Evolutionary conservation across 768 basidiomycete genomes (phyloP).

Genomic region (Pleurotus eryngii): DNA sequence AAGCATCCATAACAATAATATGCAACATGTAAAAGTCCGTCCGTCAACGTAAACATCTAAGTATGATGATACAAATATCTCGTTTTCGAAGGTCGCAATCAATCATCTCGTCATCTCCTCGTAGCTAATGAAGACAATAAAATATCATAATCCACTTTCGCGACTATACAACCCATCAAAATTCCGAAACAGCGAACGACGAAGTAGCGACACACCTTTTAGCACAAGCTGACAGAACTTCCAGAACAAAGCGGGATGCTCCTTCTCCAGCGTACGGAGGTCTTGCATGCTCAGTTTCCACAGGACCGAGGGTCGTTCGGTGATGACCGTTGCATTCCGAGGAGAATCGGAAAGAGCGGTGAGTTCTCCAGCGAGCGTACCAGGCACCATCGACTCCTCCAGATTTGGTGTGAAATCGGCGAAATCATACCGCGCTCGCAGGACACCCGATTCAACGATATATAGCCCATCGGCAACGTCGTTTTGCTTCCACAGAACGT

Average conservation of each 20-base stretch:
- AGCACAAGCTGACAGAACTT: constrained; percentile 65
- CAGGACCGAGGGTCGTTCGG: constrained; percentile 72
- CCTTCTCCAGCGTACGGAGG: constrained; percentile 61
- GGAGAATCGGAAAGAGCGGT: constrained; percentile 75
- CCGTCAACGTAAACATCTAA: too few relatives aligned
- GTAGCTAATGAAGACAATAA: constrained; percentile 48
- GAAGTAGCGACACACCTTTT: constrained; percentile 51
- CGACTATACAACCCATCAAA: constrained; percentile 33
- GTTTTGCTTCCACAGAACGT: constrained; percentile 73
- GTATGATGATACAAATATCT: too few relatives aligned
- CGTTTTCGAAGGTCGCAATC: too few relatives aligned
- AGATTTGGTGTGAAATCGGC: constrained; percentile 62
- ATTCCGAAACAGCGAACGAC: constrained; percentile 47
- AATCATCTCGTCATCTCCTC: constrained; percentile 17
- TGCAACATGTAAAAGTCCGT: too few relatives aligned
- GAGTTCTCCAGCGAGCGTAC: constrained; percentile 89
- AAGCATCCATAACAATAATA: too few relatives aligned
- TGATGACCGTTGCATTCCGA: constrained; percentile 83
- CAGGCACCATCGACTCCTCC: constrained; percentile 92
- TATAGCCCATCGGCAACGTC: constrained; percentile 82
- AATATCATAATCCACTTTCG: constrained; percentile 66
- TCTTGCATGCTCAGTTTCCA: constrained; percentile 73
- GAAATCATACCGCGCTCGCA: constrained; percentile 82
- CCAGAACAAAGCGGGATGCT: constrained; percentile 64
- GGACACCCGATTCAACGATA: constrained; percentile 82